Evolutionary conservation across 2,329 filamentous ascomycete species (phyloP), one percentile per base, ranked within the genome.

Genomic region (Neopestalotiopsis clavispora): DNA sequence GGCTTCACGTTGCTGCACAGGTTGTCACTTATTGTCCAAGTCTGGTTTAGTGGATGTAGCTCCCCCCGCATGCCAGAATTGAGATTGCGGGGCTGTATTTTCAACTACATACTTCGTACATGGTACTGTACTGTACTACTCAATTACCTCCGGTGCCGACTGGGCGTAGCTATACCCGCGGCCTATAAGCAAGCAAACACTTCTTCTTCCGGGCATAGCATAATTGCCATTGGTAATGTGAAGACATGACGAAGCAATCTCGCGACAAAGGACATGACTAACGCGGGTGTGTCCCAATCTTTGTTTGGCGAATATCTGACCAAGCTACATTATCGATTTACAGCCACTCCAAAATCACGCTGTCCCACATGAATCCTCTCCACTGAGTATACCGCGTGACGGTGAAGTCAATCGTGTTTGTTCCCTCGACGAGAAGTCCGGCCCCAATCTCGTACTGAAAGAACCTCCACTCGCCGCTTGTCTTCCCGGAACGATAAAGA

Each of bases 391-490:
- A 74, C 34, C 74, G 62, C 57, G 73, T 75, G 4, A 69, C 32
- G 3, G 60, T 65, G 10, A 73, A 78, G 1, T 71, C 72, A 4
- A 77, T 67, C 61, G 72, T 72, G 59, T 78, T 78, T 12, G 56
- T 49, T 12, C 74, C 74, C 58, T 71, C 59, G 62, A 68, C 71
- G 30, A 77, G 59, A 42, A 73, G 28, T 20, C 52, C 64, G 3
- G 61, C 65, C 3, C 70, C 69, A 14, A 78, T 72, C n/a, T 67
- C 68, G 61, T 77, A 83, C 74, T 86, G 80, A 17, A 84, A 78
- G 32, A 82, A 76, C 67, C 81, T 77, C 83, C 83, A 85, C 75
- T 86, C 84, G 1, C 84, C 84, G 4, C 80, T 82, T n/a, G 75
- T 74, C 5, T 83, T 86, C 20, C 80, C 82, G 7, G 80, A 83